A percentile compares a stretch with the other conserved stretches of the same genome.
Conservation (phyloP, 2,329 filamentous ascomycete genomes). For the Pseudogymnoascus sp. region DNA sequence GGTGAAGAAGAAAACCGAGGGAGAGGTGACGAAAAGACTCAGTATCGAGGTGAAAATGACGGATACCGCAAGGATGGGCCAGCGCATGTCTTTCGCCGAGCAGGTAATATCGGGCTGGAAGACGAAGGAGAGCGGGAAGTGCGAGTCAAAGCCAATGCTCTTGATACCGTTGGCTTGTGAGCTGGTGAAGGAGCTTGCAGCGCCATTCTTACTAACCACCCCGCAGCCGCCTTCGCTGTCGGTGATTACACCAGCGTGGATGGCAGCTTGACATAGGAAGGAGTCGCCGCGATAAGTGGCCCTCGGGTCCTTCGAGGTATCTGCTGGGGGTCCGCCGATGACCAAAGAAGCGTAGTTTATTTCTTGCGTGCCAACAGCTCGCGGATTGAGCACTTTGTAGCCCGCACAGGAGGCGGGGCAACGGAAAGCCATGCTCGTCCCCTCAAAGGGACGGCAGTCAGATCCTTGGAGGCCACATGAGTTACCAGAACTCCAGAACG, state of each 20-base stretch:
- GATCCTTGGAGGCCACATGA: conserved; percentile 66
- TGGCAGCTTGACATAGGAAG: conserved; percentile 75
- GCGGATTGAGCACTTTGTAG: conserved; percentile 58
- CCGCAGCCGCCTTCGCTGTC: conserved; percentile 71
- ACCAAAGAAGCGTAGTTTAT: conserved; percentile 57
- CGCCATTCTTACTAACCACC: conserved; percentile 65
- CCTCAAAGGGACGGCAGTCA: conserved; percentile 65
- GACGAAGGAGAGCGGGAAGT: conserved; percentile 79
- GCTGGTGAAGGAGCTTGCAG: conserved; percentile 52
- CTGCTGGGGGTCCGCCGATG: conserved; percentile 52
- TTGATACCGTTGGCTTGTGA: conserved; percentile 64
- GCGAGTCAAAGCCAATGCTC: conserved; percentile 73
- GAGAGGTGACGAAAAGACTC: conserved; percentile 72
- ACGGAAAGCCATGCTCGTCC: conserved; percentile 60
- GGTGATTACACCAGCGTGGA: conserved; percentile 71
- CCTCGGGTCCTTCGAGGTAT: conserved; percentile 28
- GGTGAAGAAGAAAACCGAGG: conserved; percentile 75
- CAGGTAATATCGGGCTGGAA: conserved; percentile 62
- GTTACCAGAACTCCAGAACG: conserved; percentile 65
- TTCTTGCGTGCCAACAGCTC: conserved; percentile 64
- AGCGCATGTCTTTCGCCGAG: conserved; percentile 67
- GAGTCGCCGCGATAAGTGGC: conserved; percentile 80
- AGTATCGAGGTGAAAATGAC: conserved; percentile 68
- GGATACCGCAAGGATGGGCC: conserved; percentile 75
- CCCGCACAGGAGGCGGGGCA: conserved; percentile 65